Evolutionary conservation across 1,284 basidiomycete species (phyloP).

Genomic region (Ceraceosorus guamensis): DNA sequence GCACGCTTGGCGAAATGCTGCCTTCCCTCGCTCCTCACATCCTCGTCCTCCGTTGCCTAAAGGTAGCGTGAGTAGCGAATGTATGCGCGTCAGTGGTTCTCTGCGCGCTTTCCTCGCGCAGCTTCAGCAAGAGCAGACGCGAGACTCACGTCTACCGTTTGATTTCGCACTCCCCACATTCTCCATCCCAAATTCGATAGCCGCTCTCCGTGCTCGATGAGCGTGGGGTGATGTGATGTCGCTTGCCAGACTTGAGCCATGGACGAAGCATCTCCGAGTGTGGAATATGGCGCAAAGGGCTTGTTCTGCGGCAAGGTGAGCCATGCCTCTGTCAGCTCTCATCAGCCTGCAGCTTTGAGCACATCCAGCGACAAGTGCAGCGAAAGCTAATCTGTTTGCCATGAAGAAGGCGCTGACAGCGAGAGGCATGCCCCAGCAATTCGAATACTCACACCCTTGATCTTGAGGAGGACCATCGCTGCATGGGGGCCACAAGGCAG

Average conservation of each 20-base stretch:
- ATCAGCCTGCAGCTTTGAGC: too few species aligned
- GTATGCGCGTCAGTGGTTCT: too few species aligned
- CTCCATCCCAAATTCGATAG: not conserved
- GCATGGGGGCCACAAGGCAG: too few species aligned
- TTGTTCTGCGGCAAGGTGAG: too few species aligned
- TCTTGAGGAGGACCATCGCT: not conserved
- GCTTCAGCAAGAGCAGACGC: not conserved
- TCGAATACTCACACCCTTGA: not conserved
- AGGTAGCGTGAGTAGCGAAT: not conserved
- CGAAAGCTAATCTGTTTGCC: not conserved
- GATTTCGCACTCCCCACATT: not conserved
- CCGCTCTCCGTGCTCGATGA: not conserved
- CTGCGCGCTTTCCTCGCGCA: not conserved
- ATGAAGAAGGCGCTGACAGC: not conserved
- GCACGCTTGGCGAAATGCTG: not conserved
- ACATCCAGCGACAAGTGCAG: too few species aligned
- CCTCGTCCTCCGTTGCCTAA: not conserved
- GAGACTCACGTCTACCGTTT: not conserved
- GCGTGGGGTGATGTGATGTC: too few species aligned
- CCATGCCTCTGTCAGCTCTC: not conserved
- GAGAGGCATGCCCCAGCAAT: too few species aligned
- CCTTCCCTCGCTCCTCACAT: not conserved
- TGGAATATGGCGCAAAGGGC: not conserved
- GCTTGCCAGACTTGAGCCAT: not conserved
- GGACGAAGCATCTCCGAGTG: not conserved